These are phyloP conservation scores for Cyberlindnera suaveolens DNA, from an alignment of 805 yeast genomes.

Conservation along the genomic window DNA sequence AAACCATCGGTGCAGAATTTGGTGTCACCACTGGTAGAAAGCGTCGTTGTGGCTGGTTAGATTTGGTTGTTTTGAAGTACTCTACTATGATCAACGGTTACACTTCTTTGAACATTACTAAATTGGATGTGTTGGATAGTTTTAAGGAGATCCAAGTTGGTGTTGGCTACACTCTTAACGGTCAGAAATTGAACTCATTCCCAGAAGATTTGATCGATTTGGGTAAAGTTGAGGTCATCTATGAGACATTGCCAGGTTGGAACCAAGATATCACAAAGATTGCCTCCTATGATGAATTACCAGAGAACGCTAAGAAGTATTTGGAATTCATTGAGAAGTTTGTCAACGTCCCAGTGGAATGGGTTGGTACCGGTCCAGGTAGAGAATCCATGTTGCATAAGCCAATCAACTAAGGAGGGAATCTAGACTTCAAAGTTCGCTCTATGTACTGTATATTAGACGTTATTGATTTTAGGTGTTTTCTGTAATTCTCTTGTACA, in stretches of 20 bases:
- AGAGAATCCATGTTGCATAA: constrained; percentile 86
- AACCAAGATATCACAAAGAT: constrained; percentile 70
- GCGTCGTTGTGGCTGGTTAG: constrained; percentile 99
- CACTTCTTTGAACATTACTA: constrained; percentile 90
- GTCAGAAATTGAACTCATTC: constrained; percentile 69
- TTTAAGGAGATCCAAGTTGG: constrained; percentile 87
- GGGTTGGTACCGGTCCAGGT: constrained; percentile 99
- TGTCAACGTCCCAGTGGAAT: constrained; percentile 77
- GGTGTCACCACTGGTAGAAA: constrained; percentile 99
- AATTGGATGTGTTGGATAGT: constrained; percentile 89
- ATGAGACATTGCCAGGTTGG: constrained; percentile 95
- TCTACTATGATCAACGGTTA: constrained; percentile 91
- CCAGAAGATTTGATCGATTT: constrained; percentile 85
- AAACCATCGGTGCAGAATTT: constrained; percentile 86
- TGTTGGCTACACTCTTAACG: constrained; percentile 74
- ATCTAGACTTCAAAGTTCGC: not conserved
- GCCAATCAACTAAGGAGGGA: constrained; percentile 13
- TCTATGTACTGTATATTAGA: not conserved
- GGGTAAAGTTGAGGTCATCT: constrained; percentile 88
- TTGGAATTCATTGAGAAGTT: constrained; percentile 81
- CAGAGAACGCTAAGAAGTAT: constrained; percentile 81
- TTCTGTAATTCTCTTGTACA: constrained; percentile 25
- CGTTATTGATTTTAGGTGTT: not conserved
- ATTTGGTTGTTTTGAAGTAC: constrained; percentile 88
- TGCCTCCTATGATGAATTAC: constrained; percentile 68